Percentiles rank a stretch among this genome's conserved stretches.
These are phyloP conservation scores for Apophysomyces trapeziformis DNA, from an alignment of 371 early-diverging fungal species.

Conservation along the genomic window DNA sequence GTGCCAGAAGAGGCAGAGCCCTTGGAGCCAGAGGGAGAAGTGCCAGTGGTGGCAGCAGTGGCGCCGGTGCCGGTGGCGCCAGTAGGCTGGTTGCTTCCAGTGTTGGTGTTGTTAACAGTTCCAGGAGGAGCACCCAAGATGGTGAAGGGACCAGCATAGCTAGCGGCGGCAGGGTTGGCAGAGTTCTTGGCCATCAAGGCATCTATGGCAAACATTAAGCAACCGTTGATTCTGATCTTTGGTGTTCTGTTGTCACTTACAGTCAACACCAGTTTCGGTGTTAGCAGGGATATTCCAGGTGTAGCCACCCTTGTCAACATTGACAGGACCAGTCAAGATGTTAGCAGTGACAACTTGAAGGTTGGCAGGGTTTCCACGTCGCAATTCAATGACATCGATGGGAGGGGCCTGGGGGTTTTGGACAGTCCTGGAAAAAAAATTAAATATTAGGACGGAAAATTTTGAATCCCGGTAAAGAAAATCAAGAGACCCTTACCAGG, in stretches of 20 bases:
- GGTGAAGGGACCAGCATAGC: conserved; percentile 4
- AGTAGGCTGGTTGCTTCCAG: not conserved
- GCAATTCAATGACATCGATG: conserved; percentile 17
- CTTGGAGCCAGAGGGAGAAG: not conserved
- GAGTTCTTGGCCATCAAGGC: conserved; percentile 7
- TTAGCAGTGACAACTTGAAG: conserved; percentile 11
- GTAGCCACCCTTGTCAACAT: not conserved
- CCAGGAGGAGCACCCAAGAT: not conserved
- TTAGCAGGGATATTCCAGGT: conserved; percentile 15
- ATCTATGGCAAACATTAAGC: not conserved
- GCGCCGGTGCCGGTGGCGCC: not conserved
- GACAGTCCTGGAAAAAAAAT: conserved; percentile 13
- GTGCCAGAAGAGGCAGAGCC: not conserved
- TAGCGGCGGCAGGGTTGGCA: not conserved
- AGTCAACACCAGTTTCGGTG: not conserved
- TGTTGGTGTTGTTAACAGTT: not conserved
- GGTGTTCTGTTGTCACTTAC: conserved; percentile 7
- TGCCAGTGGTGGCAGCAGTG: no score
- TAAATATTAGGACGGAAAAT: not conserved
- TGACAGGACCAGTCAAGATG: conserved; percentile 1
- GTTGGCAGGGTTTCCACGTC: conserved; percentile 10
- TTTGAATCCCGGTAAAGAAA: not conserved
- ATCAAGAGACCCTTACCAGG: conserved; percentile 5
- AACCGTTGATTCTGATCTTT: not conserved
- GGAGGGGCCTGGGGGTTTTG: conserved; percentile 7